These are phyloP conservation scores for Tripterygium wilfordii DNA, from an alignment of 177 flowering plant genomes.

Conservation along the genomic window DNA sequence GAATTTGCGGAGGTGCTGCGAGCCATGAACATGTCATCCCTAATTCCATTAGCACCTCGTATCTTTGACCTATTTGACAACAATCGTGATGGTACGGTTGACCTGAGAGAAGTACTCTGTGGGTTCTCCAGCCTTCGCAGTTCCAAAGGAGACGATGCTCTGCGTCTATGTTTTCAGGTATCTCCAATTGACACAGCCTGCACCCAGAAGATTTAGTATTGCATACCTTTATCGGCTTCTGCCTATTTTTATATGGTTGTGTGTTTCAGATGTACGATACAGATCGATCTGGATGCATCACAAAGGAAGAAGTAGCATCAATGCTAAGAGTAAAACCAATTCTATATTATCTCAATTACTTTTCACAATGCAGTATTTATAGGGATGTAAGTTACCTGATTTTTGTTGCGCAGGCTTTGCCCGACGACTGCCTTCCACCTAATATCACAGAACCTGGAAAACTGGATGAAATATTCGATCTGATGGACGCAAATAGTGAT, in stretches of 20 bases:
- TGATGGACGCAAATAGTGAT: conserved; percentile 75
- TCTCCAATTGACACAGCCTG: background rate
- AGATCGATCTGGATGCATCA: conserved; percentile 73
- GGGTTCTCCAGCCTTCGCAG: conserved; percentile 67
- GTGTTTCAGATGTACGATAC: conserved; percentile 68
- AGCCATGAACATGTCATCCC: conserved; percentile 70
- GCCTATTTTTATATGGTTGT: background rate
- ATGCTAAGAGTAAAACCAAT: conserved; percentile 55
- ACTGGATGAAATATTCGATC: conserved; percentile 66
- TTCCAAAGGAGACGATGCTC: conserved; percentile 71
- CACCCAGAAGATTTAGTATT: background rate
- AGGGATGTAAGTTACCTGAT: too few species aligned
- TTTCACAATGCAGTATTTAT: too few species aligned
- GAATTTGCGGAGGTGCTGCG: conserved; percentile 71
- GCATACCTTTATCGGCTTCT: background rate
- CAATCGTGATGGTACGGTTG: conserved; percentile 76
- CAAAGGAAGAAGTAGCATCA: conserved; percentile 76
- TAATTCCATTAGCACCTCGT: conserved; percentile 61
- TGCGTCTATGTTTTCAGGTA: conserved; percentile 71
- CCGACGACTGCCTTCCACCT: conserved; percentile 61
- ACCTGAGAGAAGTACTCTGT: conserved; percentile 68
- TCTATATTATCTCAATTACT: background rate
- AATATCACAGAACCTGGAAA: conserved; percentile 76
- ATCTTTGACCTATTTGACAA: conserved; percentile 73
- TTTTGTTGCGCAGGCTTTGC: conserved; percentile 49